A percentile compares a stretch with the other conserved stretches of the same genome.
Evolutionary conservation across 1,284 basidiomycete genomes (phyloP).

Genomic region (Sporisorium exsertum): DNA sequence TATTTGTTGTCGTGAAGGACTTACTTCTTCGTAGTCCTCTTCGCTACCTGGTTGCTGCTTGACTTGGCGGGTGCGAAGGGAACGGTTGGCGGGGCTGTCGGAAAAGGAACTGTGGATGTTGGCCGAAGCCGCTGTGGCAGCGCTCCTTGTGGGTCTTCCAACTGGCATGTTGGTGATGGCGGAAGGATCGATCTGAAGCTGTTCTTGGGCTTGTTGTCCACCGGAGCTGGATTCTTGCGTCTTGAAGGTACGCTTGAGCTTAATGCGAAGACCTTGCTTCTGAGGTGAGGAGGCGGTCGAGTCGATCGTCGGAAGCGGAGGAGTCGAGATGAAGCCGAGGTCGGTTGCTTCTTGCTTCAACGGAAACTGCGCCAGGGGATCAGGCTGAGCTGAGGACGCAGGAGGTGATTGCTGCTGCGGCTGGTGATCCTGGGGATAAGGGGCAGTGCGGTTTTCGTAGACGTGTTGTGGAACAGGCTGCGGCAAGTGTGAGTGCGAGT

Average conservation of each 20-base stretch:
- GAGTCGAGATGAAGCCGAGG: constrained; percentile 20
- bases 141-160: constrained; percentile 20
- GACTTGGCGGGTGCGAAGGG: constrained; percentile 18
- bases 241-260: constrained; percentile 31
- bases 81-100: constrained; percentile 8
- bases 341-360: constrained; percentile 11
- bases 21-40: constrained; percentile 44
- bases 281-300: constrained; percentile 19
- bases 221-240: constrained; percentile 21
- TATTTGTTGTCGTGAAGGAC: constrained; percentile 4
- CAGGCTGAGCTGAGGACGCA: constrained; percentile 2
- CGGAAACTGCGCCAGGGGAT: neutral
- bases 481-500: constrained; percentile 14
- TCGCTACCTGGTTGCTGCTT: constrained; percentile 40
- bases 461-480: constrained; percentile 5
- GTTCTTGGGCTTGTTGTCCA: constrained; percentile 37
- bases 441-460: neutral
- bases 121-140: constrained; percentile 26
- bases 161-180: constrained; percentile 13
- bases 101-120: constrained; percentile 22
- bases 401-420: constrained; percentile 8
- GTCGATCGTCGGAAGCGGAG: constrained; percentile 10
- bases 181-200: constrained; percentile 34
- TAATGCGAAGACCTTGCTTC: constrained; percentile 17
- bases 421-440: neutral